Evolutionary conservation across 2,329 filamentous ascomycete species (phyloP), one percentile per base, ranked within the genome.

Genomic region (Exophiala viscosa): DNA sequence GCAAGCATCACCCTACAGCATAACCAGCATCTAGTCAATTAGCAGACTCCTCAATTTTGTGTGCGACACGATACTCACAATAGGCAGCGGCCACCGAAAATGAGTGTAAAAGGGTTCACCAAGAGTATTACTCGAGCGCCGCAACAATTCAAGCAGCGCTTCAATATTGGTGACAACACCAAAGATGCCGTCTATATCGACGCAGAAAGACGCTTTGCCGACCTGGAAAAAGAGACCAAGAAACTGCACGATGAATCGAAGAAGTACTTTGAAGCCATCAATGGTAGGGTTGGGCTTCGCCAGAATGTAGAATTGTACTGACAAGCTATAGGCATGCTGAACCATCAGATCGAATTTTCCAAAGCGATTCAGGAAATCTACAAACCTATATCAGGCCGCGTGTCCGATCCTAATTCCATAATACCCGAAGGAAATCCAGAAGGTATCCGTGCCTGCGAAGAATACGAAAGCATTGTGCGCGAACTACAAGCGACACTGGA

Each of bases 201-300:
- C 72, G 89, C 93, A 59, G 93, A 99, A 70, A 84, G 91, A 58
- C 86, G 93, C 44, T 99, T 97, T 69, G 80, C 90, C 60, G 93
- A 99, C 75, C 81, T 99, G 60, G 93, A 99, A 73, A 86, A 78
- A 61, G 91, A 99, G 76, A 97, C 93, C 33, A 97, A 96, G 79
- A 92, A 88, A 72, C 84, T 96, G 28, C 92, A 97, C 73, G 90
- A 96, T 76, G 92, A 97, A 73, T 95, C 90, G 51, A 88, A 91
- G 71, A 96, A 95, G 75, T 99, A 99, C 73, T 96, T 95, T 65
- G 85, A 96, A 48, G 89, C 93, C 68, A 96, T 99, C 75, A 96
- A 97, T 75, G 88, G 81, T 84, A 68, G 56, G 69, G 66, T 50
- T n/a, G 8, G 3, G 33, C 15, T 3, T 14, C 8, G n/a, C 3